Evolutionary conservation across 345 rosid genomes (phyloP).

Genomic region (Luvunga scandens): DNA sequence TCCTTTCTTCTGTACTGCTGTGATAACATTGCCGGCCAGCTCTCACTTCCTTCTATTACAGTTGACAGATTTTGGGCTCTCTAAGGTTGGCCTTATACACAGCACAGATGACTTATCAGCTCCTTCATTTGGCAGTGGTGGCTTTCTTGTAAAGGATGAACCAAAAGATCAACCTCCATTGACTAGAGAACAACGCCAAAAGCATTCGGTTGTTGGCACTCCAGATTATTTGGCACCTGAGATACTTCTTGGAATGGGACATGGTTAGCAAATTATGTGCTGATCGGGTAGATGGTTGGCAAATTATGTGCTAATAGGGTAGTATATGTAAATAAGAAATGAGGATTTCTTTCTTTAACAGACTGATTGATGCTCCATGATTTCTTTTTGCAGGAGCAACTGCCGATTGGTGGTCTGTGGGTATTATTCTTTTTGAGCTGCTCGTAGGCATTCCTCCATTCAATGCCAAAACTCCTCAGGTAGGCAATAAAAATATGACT

Average conservation of each 20-base stretch:
- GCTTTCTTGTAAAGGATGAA: slow-evolving; percentile 54
- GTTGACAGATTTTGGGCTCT: slow-evolving; percentile 99
- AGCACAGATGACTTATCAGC: slow-evolving; percentile 96
- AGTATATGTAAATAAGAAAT: slow-evolving; percentile 2
- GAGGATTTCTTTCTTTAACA: not conserved
- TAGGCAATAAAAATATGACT: slow-evolving; percentile 21
- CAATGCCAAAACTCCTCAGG: slow-evolving; percentile 93
- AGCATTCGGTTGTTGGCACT: slow-evolving; percentile 82
- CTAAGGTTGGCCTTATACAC: slow-evolving; percentile 93
- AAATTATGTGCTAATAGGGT: slow-evolving; percentile 5
- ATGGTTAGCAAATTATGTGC: slow-evolving; percentile 49
- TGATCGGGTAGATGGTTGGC: slow-evolving; percentile 47
- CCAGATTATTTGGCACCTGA: slow-evolving; percentile 99
- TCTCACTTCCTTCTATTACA: slow-evolving; percentile 44
- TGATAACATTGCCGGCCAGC: slow-evolving; percentile 3
- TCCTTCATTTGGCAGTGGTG: slow-evolving; percentile 54
- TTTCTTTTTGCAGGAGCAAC: slow-evolving; percentile 64
- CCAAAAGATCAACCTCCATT: slow-evolving; percentile 34
- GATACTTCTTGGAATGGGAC: slow-evolving; percentile 98
- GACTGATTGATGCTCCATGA: slow-evolving; percentile 14
- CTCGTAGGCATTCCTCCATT: slow-evolving; percentile 94
- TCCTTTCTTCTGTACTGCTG: not conserved
- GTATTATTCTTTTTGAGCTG: slow-evolving; percentile 86
- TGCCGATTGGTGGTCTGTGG: slow-evolving; percentile 99
- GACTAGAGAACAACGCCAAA: slow-evolving; percentile 61